Evolutionary conservation across 75 land plant species (phyloP).

Genomic region (Chamaecyparis obtusa): DNA sequence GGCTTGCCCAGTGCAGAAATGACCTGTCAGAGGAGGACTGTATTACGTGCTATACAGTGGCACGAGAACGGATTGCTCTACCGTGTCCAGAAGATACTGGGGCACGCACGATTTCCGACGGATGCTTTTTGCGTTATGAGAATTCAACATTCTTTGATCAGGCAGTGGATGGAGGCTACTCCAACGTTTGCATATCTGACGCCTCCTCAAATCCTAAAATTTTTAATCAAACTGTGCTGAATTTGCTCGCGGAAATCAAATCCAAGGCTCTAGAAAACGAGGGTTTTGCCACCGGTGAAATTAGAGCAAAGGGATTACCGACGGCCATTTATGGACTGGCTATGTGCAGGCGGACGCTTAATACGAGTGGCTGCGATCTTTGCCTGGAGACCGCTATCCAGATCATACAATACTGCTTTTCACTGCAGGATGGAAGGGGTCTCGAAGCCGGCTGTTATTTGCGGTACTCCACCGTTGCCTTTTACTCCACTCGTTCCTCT

Average conservation of each 20-base stretch:
- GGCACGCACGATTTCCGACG: conserved; percentile 27
- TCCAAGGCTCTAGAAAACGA: conserved; percentile 15
- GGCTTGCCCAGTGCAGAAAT: not conserved
- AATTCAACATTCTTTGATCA: conserved; percentile 28
- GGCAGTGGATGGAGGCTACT: not conserved
- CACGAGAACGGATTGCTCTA: not conserved
- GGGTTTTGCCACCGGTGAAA: conserved; percentile 11
- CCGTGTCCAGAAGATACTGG: not conserved
- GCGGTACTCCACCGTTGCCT: no score
- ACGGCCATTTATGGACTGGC: conserved; percentile 24
- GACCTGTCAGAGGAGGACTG: not conserved
- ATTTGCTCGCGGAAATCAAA: conserved; percentile 8
- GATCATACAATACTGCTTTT: no score
- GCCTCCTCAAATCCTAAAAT: not conserved
- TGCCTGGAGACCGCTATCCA: no score
- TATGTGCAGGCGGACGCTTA: conserved; percentile 28
- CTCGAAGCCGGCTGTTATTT: no score
- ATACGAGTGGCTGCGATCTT: no score
- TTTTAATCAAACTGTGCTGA: not conserved
- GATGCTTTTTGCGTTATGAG: conserved; percentile 41
- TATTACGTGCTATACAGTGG: not conserved
- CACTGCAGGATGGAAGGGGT: no score
- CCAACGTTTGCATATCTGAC: not conserved
- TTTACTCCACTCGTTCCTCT: no score
- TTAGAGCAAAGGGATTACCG: not conserved